Percentiles rank a stretch among this genome's conserved stretches.
Conservation (phyloP, 129 eudicot species). For the Scalesia atractyloides region DNA sequence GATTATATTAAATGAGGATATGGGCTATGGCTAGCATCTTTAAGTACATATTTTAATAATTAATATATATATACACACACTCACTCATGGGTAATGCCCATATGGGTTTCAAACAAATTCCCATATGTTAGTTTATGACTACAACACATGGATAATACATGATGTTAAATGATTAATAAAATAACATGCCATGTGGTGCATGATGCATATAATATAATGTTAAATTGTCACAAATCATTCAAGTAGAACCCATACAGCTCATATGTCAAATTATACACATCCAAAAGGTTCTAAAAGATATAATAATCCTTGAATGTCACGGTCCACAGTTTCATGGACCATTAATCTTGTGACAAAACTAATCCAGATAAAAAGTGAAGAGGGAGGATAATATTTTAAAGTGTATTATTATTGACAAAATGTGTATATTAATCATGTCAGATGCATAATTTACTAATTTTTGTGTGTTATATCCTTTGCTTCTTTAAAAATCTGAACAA, state of each 20-base stretch:
- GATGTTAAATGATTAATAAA: constrained; percentile 6
- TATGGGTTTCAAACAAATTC: constrained; percentile 9
- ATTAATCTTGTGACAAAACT: background rate
- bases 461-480: constrained; percentile 27
- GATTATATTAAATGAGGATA: background rate
- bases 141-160: constrained; percentile 20
- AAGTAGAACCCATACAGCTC: background rate
- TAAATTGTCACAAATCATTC: background rate
- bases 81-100: background rate
- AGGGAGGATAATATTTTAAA: background rate
- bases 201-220: constrained; percentile 1
- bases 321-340: background rate
- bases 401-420: background rate
- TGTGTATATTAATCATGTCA: background rate
- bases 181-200: constrained; percentile 28
- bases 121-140: constrained; percentile 12
- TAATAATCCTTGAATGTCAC: background rate
- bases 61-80: background rate
- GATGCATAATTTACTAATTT: background rate
- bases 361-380: constrained; percentile 3
- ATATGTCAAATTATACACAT: background rate
- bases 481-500: constrained; percentile 34
- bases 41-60: constrained; percentile 6
- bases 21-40: background rate
- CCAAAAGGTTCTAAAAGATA: background rate